phyloP scores from a whole-genome alignment of 1,284 basidiomycete genomes.

The Pyrrhoderma noxium region DNA sequence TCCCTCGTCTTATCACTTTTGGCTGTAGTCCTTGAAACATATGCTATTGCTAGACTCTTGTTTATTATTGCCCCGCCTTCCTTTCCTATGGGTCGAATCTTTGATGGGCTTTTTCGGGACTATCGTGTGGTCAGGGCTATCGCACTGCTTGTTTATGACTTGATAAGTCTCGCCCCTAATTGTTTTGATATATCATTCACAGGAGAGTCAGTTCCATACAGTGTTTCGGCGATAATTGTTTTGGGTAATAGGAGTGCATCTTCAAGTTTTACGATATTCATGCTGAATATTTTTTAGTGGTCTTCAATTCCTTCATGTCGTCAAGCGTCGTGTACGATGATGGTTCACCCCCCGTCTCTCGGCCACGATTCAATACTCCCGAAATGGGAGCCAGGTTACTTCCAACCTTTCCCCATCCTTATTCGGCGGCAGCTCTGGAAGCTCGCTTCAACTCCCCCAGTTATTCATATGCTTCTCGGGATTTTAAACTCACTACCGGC shows the following conservation, averaged over 20 bases:
- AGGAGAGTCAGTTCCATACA: conserved; percentile 41
- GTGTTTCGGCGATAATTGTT: conserved; percentile 41
- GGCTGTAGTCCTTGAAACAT: conserved; percentile 37
- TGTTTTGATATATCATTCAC: conserved; percentile 32
- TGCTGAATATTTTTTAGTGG: conserved; percentile 9
- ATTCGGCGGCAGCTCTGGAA: conserved; percentile 6
- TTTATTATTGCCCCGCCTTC: conserved; percentile 27
- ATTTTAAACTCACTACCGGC: not conserved
- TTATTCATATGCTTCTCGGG: not conserved
- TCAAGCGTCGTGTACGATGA: not conserved
- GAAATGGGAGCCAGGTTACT: not conserved
- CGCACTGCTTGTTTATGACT: conserved; percentile 40
- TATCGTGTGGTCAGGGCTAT: conserved; percentile 29
- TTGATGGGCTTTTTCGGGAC: conserved; percentile 25
- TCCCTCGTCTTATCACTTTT: conserved; percentile 37
- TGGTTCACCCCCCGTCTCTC: not conserved
- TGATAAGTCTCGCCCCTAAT: conserved; percentile 38
- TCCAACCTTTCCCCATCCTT: conserved; percentile 1
- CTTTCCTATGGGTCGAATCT: conserved; percentile 24
- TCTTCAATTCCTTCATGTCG: conserved; percentile 17
- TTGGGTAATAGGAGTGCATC: conserved; percentile 23
- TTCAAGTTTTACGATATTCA: not conserved
- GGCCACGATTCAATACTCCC: not conserved
- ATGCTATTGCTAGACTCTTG: conserved; percentile 33
- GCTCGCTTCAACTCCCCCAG: not conserved